These are phyloP conservation scores for Pittosporum tobira DNA, from an alignment of 129 eudicot species.

Conservation along the genomic window DNA sequence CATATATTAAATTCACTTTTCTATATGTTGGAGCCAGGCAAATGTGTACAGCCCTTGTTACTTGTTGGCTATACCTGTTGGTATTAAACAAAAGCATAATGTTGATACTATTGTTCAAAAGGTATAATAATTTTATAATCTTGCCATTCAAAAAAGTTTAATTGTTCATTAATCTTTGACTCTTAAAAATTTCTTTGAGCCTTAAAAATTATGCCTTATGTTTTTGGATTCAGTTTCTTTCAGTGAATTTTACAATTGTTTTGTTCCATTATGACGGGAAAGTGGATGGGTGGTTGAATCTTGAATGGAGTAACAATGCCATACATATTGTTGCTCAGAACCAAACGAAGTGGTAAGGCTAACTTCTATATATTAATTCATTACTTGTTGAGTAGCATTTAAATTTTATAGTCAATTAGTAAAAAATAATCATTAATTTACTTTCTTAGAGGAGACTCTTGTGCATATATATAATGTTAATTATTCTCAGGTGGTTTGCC, in stretches of 20 bases:
- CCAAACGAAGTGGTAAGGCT: slow-evolving; percentile 84
- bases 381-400: neutral
- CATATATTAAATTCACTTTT: neutral
- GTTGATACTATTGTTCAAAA: slow-evolving; percentile 64
- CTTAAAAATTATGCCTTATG: slow-evolving; percentile 23
- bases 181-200: too few relatives aligned
- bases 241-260: slow-evolving; percentile 77
- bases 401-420: neutral
- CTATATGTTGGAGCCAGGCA: slow-evolving; percentile 30
- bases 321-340: slow-evolving; percentile 74
- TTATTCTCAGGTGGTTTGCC: slow-evolving; percentile 80
- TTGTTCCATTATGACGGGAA: slow-evolving; percentile 93
- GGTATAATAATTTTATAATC: slow-evolving; percentile 33
- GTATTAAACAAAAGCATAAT: slow-evolving; percentile 66
- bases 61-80: slow-evolving; percentile 80
- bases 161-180: neutral
- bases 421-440: neutral
- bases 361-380: neutral
- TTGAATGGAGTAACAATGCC: slow-evolving; percentile 68
- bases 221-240: slow-evolving; percentile 59
- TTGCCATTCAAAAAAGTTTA: slow-evolving; percentile 1
- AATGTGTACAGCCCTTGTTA: slow-evolving; percentile 32
- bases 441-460: neutral
- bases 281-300: slow-evolving; percentile 84
- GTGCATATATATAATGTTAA: too few relatives aligned